A percentile compares a stretch with the other conserved stretches of the same genome.
phyloP scores from a whole-genome alignment of 257 asterid genomes.

The Thymus quinquecostatus region DNA sequence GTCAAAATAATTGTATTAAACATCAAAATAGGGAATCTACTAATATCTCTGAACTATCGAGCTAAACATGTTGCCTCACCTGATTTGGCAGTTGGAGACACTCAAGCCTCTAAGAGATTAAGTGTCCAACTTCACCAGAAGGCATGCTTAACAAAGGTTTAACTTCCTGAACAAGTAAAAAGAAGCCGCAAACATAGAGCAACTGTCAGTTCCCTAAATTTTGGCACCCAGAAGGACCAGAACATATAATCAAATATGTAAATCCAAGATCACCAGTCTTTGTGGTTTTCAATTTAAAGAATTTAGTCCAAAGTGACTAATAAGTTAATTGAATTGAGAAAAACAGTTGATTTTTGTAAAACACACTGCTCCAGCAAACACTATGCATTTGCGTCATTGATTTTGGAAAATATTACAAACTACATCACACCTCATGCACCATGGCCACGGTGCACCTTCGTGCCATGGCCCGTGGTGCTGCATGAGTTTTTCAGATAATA shows the following conservation, averaged over 20 bases:
- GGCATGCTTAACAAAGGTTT: constrained; percentile 46
- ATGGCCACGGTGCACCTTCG: neutral
- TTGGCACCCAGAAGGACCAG: constrained; percentile 23
- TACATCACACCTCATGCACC: neutral
- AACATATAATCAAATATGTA: constrained; percentile 30
- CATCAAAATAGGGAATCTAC: constrained; percentile 20
- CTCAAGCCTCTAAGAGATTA: constrained; percentile 66
- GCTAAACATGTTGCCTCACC: constrained; percentile 52
- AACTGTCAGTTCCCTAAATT: constrained; percentile 46
- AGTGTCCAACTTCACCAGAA: constrained; percentile 68
- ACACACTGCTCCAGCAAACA: constrained; percentile 2
- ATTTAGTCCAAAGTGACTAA: constrained; percentile 19
- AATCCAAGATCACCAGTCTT: constrained; percentile 31
- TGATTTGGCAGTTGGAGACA: constrained; percentile 70
- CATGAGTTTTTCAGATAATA: neutral
- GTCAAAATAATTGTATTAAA: constrained; percentile 12
- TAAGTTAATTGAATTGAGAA: constrained; percentile 15
- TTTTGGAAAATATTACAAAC: no score
- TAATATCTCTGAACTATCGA: constrained; percentile 28
- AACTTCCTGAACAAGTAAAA: constrained; percentile 60
- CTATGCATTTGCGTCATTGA: no score
- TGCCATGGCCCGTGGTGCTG: neutral
- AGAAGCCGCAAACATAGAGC: constrained; percentile 46
- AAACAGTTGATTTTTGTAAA: neutral
- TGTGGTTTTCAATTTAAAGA: constrained; percentile 17